Evolutionary conservation across 2,329 filamentous ascomycete species (phyloP).

Genomic region (Colletotrichum simmondsii): DNA sequence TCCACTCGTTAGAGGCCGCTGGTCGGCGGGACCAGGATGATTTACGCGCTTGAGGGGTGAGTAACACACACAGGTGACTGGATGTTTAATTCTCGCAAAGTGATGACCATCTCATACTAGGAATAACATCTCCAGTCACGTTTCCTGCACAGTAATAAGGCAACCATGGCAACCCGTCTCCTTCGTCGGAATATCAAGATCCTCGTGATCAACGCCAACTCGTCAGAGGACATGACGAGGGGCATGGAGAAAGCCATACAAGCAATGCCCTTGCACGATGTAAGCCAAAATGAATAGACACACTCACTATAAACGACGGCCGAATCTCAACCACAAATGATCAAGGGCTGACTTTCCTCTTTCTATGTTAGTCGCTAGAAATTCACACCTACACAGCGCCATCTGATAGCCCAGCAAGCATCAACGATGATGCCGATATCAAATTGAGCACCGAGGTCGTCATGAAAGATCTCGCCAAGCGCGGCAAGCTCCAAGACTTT

Average conservation of each 20-base stretch:
- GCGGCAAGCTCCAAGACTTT: conserved; percentile 56
- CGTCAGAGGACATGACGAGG: conserved; percentile 77
- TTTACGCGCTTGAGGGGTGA: background rate
- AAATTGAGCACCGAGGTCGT: conserved; percentile 71
- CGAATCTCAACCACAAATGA: background rate
- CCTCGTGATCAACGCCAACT: conserved; percentile 84
- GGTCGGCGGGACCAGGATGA: background rate
- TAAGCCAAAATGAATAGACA: conserved; percentile 40
- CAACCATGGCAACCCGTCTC: conserved; percentile 41
- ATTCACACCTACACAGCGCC: conserved; percentile 76
- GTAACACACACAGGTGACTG: background rate
- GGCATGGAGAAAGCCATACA: conserved; percentile 65
- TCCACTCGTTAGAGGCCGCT: conserved; percentile 1
- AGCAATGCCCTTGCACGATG: conserved; percentile 50
- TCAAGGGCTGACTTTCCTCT: conserved; percentile 3
- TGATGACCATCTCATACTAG: background rate
- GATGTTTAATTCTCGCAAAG: background rate
- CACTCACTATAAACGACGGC: no score
- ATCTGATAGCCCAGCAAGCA: conserved; percentile 73
- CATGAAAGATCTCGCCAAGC: conserved; percentile 55
- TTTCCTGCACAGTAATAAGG: background rate
- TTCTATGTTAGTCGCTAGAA: conserved; percentile 51
- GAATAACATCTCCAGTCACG: background rate
- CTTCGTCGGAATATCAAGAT: conserved; percentile 57
- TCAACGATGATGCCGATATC: conserved; percentile 81